These are phyloP conservation scores for Russula foetens DNA, from an alignment of 768 basidiomycete species.

Conservation along the genomic window DNA sequence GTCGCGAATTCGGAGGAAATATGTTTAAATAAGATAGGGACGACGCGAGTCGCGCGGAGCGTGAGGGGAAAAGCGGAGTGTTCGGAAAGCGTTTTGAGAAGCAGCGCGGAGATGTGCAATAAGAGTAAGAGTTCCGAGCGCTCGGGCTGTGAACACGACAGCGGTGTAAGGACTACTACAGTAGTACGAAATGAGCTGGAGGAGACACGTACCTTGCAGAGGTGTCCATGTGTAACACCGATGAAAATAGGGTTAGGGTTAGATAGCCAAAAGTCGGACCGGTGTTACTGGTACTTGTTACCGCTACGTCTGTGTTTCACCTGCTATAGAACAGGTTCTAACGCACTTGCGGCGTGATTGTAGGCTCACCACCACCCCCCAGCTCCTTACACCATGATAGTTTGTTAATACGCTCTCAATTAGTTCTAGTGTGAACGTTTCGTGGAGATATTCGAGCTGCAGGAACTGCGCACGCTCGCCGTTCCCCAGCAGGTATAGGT, in stretches of 20 bases:
- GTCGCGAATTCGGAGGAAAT: constrained; percentile 74
- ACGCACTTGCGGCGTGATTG: no score
- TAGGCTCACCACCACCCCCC: no score
- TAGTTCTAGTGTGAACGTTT: constrained; percentile 98
- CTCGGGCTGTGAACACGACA: constrained; percentile 41
- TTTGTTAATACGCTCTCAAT: constrained; percentile 92
- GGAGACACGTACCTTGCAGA: constrained; percentile 52
- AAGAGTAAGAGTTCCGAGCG: constrained; percentile 76
- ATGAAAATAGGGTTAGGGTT: no score
- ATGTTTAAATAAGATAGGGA: constrained; percentile 90
- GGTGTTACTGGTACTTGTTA: no score
- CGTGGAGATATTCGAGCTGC: constrained; percentile 70
- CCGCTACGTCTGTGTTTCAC: no score
- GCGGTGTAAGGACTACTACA: neutral
- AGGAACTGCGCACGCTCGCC: constrained; percentile 54
- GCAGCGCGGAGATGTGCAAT: constrained; percentile 83
- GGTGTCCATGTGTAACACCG: no score
- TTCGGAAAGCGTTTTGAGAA: constrained; percentile 81
- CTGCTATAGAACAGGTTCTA: no score
- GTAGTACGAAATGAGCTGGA: neutral
- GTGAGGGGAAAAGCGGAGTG: constrained; percentile 80
- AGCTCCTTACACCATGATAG: no score
- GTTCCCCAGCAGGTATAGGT: constrained; percentile 83
- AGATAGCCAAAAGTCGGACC: no score
- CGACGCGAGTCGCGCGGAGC: constrained; percentile 85